A percentile compares a stretch with the other conserved stretches of the same genome.
Evolutionary conservation across 768 basidiomycete species (phyloP).

Genomic region (Arthromyces matolae): DNA sequence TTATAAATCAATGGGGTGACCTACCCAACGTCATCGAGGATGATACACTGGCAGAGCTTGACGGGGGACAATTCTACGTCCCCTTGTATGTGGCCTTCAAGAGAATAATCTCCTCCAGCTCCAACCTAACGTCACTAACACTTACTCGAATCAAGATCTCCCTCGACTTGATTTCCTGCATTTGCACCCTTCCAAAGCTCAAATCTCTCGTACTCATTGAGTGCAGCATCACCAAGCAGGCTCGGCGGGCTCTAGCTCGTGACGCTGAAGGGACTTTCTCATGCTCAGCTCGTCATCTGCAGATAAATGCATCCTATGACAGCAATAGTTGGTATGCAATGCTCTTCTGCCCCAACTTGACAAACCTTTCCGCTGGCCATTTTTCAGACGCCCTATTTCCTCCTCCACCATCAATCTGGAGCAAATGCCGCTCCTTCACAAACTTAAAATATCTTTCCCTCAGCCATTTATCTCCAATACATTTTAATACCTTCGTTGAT

Average conservation of each 20-base stretch:
- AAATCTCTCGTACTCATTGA: neutral
- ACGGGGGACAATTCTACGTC: neutral
- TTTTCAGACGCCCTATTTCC: neutral
- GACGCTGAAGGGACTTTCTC: neutral
- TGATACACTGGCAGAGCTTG: neutral
- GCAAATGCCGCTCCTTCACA: neutral
- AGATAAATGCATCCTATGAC: neutral
- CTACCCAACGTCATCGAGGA: too few species aligned
- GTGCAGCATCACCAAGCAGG: neutral
- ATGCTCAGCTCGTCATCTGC: neutral
- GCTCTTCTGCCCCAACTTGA: constrained; percentile 3
- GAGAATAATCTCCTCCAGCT: neutral
- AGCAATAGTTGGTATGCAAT: neutral
- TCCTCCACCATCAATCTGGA: neutral
- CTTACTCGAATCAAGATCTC: neutral
- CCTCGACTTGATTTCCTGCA: neutral
- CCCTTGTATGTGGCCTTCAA: neutral
- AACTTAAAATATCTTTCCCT: constrained; percentile 2
- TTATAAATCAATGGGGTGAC: too few species aligned
- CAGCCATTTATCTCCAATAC: neutral
- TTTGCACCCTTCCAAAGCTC: neutral
- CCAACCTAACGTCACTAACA: constrained; percentile 1
- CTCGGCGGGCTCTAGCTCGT: neutral
- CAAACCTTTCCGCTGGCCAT: neutral
- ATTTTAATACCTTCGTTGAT: neutral